These are phyloP conservation scores for Pseudocercospora musae DNA, from an alignment of 2,329 filamentous ascomycete species.

Conservation along the genomic window DNA sequence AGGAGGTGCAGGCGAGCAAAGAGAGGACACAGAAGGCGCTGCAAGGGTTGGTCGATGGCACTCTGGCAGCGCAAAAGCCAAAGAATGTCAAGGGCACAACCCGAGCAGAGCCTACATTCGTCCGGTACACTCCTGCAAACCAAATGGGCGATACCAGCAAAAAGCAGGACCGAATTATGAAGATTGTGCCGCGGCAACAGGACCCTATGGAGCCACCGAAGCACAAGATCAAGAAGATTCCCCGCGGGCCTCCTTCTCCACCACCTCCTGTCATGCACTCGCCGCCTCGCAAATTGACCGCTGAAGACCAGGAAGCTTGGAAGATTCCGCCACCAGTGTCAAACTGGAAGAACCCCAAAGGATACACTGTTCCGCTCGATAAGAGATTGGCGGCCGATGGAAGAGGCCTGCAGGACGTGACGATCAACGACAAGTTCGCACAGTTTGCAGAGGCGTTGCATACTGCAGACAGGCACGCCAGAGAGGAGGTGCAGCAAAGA, in stretches of 20 bases:
- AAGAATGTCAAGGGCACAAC: constrained; percentile 87
- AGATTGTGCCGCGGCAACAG: constrained; percentile 89
- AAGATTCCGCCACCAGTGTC: constrained; percentile 85
- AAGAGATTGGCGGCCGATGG: constrained; percentile 94
- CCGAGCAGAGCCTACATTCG: constrained; percentile 83
- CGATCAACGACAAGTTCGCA: constrained; percentile 98
- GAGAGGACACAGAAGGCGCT: constrained; percentile 86
- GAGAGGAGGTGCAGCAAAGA: constrained; percentile 91
- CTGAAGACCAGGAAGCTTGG: constrained; percentile 96
- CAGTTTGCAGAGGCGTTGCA: constrained; percentile 93
- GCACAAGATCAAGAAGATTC: constrained; percentile 99
- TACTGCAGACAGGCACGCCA: constrained; percentile 88
- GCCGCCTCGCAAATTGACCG: constrained; percentile 89
- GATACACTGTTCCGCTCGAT: constrained; percentile 92
- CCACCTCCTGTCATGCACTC: constrained; percentile 94
- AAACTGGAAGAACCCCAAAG: constrained; percentile 99
- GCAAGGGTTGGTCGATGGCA: constrained; percentile 75
- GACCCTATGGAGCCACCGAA: constrained; percentile 97
- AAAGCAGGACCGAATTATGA: constrained; percentile 95
- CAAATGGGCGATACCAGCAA: constrained; percentile 87
- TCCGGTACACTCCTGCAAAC: constrained; percentile 90
- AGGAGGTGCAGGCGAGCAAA: constrained; percentile 78
- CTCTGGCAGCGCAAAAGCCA: constrained; percentile 87
- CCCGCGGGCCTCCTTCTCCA: constrained; percentile 83
- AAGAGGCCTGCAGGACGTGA: constrained; percentile 83